Evolutionary conservation across 768 basidiomycete species (phyloP).

Genomic region (Auriscalpium vulgare): DNA sequence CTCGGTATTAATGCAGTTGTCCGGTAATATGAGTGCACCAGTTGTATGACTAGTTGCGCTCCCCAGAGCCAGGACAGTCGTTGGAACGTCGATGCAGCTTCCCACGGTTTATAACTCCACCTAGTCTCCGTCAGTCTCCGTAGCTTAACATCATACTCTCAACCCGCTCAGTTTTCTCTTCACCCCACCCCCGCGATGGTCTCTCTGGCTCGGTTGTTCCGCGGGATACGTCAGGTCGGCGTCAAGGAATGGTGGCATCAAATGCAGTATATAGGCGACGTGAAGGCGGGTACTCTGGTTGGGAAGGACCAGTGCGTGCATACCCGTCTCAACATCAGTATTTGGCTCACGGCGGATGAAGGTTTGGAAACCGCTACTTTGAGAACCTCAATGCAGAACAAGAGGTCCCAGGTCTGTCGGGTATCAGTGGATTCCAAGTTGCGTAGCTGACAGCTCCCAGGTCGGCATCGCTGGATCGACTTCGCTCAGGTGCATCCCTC

Average conservation of each 20-base stretch:
- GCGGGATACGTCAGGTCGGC: constrained; percentile 68
- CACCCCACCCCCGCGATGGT: constrained; percentile 39
- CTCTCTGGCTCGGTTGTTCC: constrained; percentile 68
- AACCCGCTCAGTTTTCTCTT: neutral
- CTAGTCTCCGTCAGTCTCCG: no score
- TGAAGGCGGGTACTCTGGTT: constrained; percentile 72
- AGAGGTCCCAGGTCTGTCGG: constrained; percentile 75
- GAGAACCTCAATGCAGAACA: constrained; percentile 85
- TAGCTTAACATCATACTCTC: no score
- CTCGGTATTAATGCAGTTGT: neutral
- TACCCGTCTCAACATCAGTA: neutral
- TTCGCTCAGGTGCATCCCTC: constrained; percentile 60
- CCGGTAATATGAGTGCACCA: neutral
- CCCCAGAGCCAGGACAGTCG: no score
- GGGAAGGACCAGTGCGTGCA: constrained; percentile 76
- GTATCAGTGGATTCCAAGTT: neutral
- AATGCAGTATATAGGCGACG: constrained; percentile 90
- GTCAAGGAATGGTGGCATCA: constrained; percentile 85
- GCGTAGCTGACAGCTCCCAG: constrained; percentile 29
- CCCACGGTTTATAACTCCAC: no score
- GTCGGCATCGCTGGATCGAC: constrained; percentile 97
- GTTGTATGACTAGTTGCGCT: neutral
- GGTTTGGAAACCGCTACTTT: constrained; percentile 91
- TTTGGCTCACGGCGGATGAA: constrained; percentile 21
- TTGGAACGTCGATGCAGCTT: no score